Evolutionary conservation across 805 yeast genomes (phyloP).

Genomic region (Starmerella geochares): DNA sequence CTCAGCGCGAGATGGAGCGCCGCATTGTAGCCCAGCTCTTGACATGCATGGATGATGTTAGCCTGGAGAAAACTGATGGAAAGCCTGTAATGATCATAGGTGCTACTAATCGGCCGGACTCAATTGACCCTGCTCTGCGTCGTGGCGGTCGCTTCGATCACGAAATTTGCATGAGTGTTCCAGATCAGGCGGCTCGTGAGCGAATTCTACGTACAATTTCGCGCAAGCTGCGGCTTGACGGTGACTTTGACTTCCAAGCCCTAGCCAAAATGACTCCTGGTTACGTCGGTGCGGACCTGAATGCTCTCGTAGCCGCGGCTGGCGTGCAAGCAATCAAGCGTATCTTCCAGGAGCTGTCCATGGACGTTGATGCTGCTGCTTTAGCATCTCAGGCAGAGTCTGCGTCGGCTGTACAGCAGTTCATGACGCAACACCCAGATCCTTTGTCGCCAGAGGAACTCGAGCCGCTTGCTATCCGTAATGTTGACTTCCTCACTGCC

Average conservation of each 20-base stretch:
- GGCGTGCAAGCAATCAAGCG: conserved; percentile 90
- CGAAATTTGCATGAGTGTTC: conserved; percentile 91
- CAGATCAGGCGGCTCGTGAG: conserved; percentile 71
- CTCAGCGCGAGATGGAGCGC: conserved; percentile 95
- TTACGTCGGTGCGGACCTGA: conserved; percentile 93
- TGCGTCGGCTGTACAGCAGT: conserved; percentile 30
- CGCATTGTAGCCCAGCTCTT: conserved; percentile 91
- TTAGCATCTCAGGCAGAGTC: conserved; percentile 4
- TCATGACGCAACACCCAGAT: conserved; percentile 62
- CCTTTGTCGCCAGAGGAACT: conserved; percentile 70
- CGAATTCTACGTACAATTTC: conserved; percentile 71
- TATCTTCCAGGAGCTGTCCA: conserved; percentile 49
- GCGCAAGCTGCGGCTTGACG: conserved; percentile 51
- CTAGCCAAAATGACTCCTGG: conserved; percentile 94
- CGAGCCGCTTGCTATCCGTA: conserved; percentile 61
- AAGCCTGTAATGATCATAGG: conserved; percentile 91
- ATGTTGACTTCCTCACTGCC: conserved; percentile 72
- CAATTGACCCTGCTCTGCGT: conserved; percentile 85
- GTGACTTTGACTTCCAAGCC: conserved; percentile 53
- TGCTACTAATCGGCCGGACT: conserved; percentile 94
- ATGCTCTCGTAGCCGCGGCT: conserved; percentile 88
- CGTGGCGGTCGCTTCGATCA: conserved; percentile 95
- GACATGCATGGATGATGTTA: conserved; percentile 87
- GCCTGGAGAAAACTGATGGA: conserved; percentile 80
- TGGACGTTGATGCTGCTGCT: conserved; percentile 9